Evolutionary conservation across 192 early-diverging fungal species (phyloP).

Genomic region (Linnemannia exigua): DNA sequence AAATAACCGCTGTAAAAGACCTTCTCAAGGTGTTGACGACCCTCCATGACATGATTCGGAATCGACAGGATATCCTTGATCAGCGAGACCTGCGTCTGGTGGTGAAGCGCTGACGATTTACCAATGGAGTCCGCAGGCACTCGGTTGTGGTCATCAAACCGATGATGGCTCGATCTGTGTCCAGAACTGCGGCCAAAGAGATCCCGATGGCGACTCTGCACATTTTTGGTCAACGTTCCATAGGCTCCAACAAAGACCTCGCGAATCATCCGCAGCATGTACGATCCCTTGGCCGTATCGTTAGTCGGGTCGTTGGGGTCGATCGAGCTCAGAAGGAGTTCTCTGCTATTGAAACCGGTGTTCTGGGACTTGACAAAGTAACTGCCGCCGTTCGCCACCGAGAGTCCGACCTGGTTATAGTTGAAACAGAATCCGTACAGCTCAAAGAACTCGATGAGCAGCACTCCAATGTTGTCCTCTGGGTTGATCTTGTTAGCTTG

Average conservation of each 20-base stretch:
- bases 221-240: slow-evolving; percentile 14
- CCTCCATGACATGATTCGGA: slow-evolving; percentile 9
- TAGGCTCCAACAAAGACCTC: slow-evolving; percentile 40
- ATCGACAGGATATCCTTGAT: slow-evolving; percentile 30
- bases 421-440: slow-evolving; percentile 90
- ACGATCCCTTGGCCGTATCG: slow-evolving; percentile 40
- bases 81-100: slow-evolving; percentile 22
- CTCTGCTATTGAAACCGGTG: not conserved
- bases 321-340: slow-evolving; percentile 23
- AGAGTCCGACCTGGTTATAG: slow-evolving; percentile 76
- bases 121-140: slow-evolving; percentile 32
- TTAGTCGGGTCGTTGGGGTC: slow-evolving; percentile 44
- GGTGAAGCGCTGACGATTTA: slow-evolving; percentile 43
- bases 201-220: slow-evolving; percentile 8
- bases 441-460: slow-evolving; percentile 95
- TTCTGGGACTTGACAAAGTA: slow-evolving; percentile 14
- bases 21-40: slow-evolving; percentile 24
- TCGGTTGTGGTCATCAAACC: slow-evolving; percentile 42
- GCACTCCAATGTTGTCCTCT: slow-evolving; percentile 85
- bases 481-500: slow-evolving; percentile 74
- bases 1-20: slow-evolving; percentile 15
- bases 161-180: slow-evolving; percentile 1
- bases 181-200: slow-evolving; percentile 17
- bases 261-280: slow-evolving; percentile 21
- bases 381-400: slow-evolving; percentile 63